Base-by-base conservation (phyloP, 345 rosid genomes). In the Firmiana major region DNA sequence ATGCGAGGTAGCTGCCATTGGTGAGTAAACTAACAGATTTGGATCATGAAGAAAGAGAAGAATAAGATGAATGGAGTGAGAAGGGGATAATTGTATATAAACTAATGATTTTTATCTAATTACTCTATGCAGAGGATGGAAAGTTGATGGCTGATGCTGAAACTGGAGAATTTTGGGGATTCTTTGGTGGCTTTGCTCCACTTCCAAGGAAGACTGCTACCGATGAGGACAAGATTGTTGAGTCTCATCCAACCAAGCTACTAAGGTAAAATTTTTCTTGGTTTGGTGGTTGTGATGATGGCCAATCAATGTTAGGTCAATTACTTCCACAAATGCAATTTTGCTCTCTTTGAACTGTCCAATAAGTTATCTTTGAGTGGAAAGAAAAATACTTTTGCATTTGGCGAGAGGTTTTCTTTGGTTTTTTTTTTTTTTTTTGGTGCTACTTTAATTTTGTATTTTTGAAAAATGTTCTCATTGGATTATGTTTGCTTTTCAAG, bases 181-280 rank as follows among this genome's bases (percentile, higher is more conserved):
- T 92, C 57, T 97, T 97, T 84, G 99, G 99, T 81, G 99, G 99
- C 21, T 97, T 91, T 89, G 99, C 99, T 88, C 99, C 99, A 71
- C 97, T 97, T 80, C 91, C 97, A 53, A 88, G 94, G 85, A 94
- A 91, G 91, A 85, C 84, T 53, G 85, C 85, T 16, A 63, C 63
- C 78, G 89, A 73, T 71, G 94, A 90, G 78, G 91, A 92, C 73
- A 86, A 70, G 73, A 57, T 77, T 19, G 57, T 75, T 54, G 91
- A 74, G 71, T 83, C 89, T 79, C 74, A 81, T 43, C 49, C 85
- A 75, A 82, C 90, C 63, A 92, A 91, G 84, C 85, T 97, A 74
- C 85, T 87, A 34, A 59, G 97, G 99, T 91, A 88, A 60, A 26
- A 38, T 75, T 69, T 73, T 19, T 69, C 74, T 79, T 63, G 16